Percentiles rank a stretch among this genome's conserved stretches.
Evolutionary conservation across 1,139 yeast genomes (phyloP).

Genomic region (Geotrichum citri-aurantii): DNA sequence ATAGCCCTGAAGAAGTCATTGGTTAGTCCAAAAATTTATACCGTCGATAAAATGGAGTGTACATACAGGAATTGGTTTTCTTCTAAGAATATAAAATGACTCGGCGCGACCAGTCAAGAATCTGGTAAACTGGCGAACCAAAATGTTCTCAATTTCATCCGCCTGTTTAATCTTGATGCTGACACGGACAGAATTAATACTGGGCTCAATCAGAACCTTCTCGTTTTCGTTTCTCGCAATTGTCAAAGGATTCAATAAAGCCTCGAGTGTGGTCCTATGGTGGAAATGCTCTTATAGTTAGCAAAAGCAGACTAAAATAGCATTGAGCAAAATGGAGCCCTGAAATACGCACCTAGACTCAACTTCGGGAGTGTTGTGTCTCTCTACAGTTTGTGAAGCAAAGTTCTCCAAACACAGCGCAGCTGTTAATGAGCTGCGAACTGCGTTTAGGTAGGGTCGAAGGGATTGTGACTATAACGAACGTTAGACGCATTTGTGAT

Average conservation of each 20-base stretch:
- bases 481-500: background rate
- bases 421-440: constrained; percentile 87
- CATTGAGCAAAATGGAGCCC: background rate
- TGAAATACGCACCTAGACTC: constrained; percentile 50
- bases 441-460: constrained; percentile 91
- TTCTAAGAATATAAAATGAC: constrained; percentile 81
- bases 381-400: constrained; percentile 90
- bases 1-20: constrained; percentile 47
- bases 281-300: background rate
- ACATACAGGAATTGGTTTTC: constrained; percentile 64
- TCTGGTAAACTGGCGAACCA: constrained; percentile 90
- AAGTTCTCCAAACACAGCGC: constrained; percentile 94
- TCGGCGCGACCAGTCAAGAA: constrained; percentile 95
- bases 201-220: constrained; percentile 85
- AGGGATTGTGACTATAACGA: constrained; percentile 65
- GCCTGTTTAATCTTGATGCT: constrained; percentile 93
- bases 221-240: constrained; percentile 94
- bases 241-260: constrained; percentile 80
- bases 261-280: constrained; percentile 62
- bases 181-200: constrained; percentile 79
- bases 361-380: constrained; percentile 96
- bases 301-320: background rate
- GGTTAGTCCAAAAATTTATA: background rate
- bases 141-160: constrained; percentile 90
- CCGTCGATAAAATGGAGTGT: background rate